A percentile compares a stretch with the other conserved stretches of the same genome.
Evolutionary conservation across 306 rosid genomes (phyloP).

Genomic region (Betula pendula): DNA sequence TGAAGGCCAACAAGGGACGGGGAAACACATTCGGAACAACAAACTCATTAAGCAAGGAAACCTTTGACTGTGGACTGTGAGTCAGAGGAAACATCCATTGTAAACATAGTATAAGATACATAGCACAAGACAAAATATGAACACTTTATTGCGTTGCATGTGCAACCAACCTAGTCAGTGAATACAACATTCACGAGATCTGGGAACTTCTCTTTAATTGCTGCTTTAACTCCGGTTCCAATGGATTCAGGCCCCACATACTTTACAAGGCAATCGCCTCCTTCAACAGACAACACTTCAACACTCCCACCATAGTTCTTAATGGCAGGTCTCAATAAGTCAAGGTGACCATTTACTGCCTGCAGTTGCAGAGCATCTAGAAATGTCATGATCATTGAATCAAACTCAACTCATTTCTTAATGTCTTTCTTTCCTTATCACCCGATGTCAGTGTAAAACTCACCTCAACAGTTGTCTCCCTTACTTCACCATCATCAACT

Average conservation of each 20-base stretch:
- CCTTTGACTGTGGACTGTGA: too few species aligned
- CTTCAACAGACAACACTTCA: constrained; percentile 69
- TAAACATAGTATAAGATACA: too few species aligned
- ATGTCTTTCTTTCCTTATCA: neutral
- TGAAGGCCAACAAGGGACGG: neutral
- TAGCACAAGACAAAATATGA: too few species aligned
- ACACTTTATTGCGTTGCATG: too few species aligned
- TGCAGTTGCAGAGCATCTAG: constrained; percentile 26
- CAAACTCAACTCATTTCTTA: neutral
- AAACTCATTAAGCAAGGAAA: too few species aligned
- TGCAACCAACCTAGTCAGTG: constrained; percentile 38
- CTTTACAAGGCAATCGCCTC: constrained; percentile 60
- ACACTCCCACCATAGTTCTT: constrained; percentile 90
- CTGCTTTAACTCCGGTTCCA: constrained; percentile 89
- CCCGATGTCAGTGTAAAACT: constrained; percentile 12
- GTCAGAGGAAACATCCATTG: too few species aligned
- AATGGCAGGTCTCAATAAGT: constrained; percentile 86
- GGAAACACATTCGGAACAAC: neutral
- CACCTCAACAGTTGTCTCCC: constrained; percentile 65
- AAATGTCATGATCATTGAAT: constrained; percentile 16
- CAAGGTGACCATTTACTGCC: constrained; percentile 85
- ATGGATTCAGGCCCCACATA: constrained; percentile 86
- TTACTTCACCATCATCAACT: constrained; percentile 50
- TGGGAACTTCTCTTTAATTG: constrained; percentile 87
- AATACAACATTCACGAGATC: constrained; percentile 72